These are phyloP conservation scores for Venturia oleaginea DNA, from an alignment of 2,329 filamentous ascomycete genomes.

Conservation along the genomic window DNA sequence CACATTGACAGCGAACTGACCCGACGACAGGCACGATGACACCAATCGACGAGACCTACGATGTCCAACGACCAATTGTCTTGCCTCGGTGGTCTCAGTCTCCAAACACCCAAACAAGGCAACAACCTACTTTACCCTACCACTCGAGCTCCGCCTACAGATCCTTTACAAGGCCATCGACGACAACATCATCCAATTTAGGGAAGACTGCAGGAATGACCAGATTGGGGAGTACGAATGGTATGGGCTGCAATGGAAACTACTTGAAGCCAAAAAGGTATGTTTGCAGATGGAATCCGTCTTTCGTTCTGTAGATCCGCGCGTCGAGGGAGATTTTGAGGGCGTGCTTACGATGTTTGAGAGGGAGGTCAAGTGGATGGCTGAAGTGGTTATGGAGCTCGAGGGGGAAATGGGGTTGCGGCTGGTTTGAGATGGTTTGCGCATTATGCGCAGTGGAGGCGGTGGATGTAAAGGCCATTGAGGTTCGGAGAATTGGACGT, in stretches of 20 bases:
- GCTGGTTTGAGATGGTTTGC: neutral
- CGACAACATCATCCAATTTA: neutral
- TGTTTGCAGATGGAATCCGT: neutral
- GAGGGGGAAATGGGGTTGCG: neutral
- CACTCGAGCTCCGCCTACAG: neutral
- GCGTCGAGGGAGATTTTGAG: neutral
- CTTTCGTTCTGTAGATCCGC: neutral
- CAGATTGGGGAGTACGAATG: neutral
- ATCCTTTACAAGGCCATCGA: neutral
- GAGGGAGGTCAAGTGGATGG: neutral
- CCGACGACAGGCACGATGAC: neutral
- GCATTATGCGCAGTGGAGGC: neutral
- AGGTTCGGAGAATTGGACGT: too few relatives aligned
- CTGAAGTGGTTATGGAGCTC: neutral
- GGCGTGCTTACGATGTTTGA: neutral
- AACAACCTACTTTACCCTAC: neutral
- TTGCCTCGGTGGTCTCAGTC: neutral
- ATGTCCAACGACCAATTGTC: neutral
- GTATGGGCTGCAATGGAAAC: neutral
- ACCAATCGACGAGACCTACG: neutral
- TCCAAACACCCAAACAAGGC: neutral
- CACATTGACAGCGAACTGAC: neutral
- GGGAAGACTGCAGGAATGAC: neutral
- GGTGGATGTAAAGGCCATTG: too few relatives aligned
- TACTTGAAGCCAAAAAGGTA: neutral